Evolutionary conservation across 148 eudicot species (phyloP).

Genomic region (Chenopodium berlandieri): DNA sequence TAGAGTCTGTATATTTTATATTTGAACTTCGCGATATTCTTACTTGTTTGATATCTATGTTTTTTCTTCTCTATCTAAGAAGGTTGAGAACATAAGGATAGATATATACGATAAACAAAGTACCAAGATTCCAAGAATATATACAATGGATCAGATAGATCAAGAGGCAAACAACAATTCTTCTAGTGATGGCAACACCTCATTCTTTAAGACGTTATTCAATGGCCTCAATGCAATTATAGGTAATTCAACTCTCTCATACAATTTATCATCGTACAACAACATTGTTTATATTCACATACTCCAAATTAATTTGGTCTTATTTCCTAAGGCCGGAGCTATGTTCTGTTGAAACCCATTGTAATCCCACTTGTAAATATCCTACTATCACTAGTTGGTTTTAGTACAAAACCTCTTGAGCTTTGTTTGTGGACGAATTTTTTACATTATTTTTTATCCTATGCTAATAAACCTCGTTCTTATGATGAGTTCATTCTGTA

Average conservation of each 20-base stretch:
- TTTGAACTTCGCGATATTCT: not conserved
- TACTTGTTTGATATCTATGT: not conserved
- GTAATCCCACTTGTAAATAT: too few species aligned
- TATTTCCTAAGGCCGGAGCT: too few species aligned
- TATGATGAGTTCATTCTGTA: too few species aligned
- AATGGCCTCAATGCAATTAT: constrained; percentile 28
- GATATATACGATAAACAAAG: not conserved
- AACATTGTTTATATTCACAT: too few species aligned
- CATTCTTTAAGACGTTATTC: constrained; percentile 32
- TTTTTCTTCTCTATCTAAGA: not conserved
- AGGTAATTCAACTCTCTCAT: constrained; percentile 6
- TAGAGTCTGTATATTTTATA: not conserved
- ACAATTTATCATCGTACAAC: too few species aligned
- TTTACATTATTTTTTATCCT: not conserved
- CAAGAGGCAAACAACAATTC: constrained; percentile 17
- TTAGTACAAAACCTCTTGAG: too few species aligned
- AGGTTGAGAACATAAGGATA: not conserved
- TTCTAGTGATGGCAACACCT: constrained; percentile 18
- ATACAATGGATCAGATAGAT: constrained; percentile 11
- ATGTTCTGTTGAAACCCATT: too few species aligned
- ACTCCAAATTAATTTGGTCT: too few species aligned
- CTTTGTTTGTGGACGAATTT: too few species aligned
- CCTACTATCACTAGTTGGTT: too few species aligned
- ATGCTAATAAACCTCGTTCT: not conserved
- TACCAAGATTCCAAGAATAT: not conserved